phyloP scores from a whole-genome alignment of 331 rosid genomes.

The Prunus yedoensis region DNA sequence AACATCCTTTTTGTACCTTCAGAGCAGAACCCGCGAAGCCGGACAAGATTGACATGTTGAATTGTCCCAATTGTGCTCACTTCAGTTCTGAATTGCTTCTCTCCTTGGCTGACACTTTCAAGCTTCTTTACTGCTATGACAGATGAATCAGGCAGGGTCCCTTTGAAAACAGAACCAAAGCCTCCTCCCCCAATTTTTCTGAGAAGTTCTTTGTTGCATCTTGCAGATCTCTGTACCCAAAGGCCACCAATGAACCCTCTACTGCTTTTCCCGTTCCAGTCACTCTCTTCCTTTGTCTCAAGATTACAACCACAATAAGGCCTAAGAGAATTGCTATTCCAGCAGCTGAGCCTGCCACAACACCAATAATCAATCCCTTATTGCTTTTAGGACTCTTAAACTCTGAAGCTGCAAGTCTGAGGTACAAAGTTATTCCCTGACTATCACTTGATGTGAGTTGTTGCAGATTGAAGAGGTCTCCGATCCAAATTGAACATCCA shows the following conservation, averaged over 20 bases:
- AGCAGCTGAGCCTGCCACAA: conserved; percentile 26
- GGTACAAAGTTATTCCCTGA: conserved; percentile 20
- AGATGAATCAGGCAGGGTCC: conserved; percentile 57
- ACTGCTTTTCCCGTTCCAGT: conserved; percentile 40
- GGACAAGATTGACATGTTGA: conserved; percentile 82
- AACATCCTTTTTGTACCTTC: conserved; percentile 60
- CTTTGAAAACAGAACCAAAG: conserved; percentile 84
- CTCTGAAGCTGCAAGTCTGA: conserved; percentile 55
- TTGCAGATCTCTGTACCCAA: conserved; percentile 66
- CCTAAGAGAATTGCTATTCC: conserved; percentile 39
- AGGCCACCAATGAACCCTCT: conserved; percentile 79
- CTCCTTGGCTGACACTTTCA: conserved; percentile 74
- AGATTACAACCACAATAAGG: conserved; percentile 29
- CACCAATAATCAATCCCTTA: conserved; percentile 31
- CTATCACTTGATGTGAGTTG: neutral
- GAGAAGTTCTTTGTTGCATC: conserved; percentile 77
- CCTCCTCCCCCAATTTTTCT: conserved; percentile 88
- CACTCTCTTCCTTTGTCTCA: conserved; percentile 40
- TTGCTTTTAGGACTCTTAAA: conserved; percentile 7
- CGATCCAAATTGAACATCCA: conserved; percentile 35
- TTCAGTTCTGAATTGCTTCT: conserved; percentile 80
- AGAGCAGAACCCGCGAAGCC: conserved; percentile 79
- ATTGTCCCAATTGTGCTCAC: conserved; percentile 79
- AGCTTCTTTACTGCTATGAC: conserved; percentile 79
- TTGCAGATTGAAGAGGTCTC: conserved; percentile 28